A percentile compares a stretch with the other conserved stretches of the same genome.
phyloP scores from a whole-genome alignment of 1,284 basidiomycete genomes.

The Sporisorium reilianum region DNA sequence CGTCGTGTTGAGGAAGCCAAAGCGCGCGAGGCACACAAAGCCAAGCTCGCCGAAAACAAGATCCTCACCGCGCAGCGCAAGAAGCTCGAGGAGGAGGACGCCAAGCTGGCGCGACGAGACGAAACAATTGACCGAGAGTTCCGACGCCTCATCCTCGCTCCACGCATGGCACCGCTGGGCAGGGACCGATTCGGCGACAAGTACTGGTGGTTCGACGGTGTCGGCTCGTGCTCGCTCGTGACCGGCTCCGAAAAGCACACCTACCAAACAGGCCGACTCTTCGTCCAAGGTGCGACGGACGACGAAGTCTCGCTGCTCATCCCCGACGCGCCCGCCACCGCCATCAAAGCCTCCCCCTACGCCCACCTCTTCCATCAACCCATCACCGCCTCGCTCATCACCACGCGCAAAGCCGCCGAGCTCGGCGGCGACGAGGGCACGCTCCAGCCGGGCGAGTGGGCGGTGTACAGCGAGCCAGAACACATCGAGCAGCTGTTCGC shows the following conservation, averaged over 20 bases:
- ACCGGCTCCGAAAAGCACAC: constrained; percentile 68
- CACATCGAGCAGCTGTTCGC: constrained; percentile 85
- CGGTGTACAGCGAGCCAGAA: constrained; percentile 84
- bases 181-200: constrained; percentile 92
- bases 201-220: constrained; percentile 98
- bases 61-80: constrained; percentile 54
- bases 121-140: constrained; percentile 93
- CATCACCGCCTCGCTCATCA: constrained; percentile 12
- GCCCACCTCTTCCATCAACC: constrained; percentile 66
- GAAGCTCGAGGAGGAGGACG: constrained; percentile 78
- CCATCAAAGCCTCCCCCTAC: constrained; percentile 13
- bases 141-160: constrained; percentile 82
- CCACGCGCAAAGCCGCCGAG: constrained; percentile 65
- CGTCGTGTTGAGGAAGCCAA: constrained; percentile 39
- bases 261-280: constrained; percentile 88
- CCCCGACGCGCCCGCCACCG: constrained; percentile 3
- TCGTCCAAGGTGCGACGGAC: constrained; percentile 87
- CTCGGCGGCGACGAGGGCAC: constrained; percentile 72
- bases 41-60: constrained; percentile 57
- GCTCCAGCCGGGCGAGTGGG: constrained; percentile 85
- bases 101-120: constrained; percentile 80
- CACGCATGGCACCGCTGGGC: constrained; percentile 88
- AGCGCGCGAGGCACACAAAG: constrained; percentile 53
- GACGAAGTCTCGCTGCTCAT: constrained; percentile 68
- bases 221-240: constrained; percentile 83